Percentiles rank a stretch among this genome's conserved stretches.
These are phyloP conservation scores for Fusarium ambrosium DNA, from an alignment of 2,329 filamentous ascomycete species.

Conservation along the genomic window DNA sequence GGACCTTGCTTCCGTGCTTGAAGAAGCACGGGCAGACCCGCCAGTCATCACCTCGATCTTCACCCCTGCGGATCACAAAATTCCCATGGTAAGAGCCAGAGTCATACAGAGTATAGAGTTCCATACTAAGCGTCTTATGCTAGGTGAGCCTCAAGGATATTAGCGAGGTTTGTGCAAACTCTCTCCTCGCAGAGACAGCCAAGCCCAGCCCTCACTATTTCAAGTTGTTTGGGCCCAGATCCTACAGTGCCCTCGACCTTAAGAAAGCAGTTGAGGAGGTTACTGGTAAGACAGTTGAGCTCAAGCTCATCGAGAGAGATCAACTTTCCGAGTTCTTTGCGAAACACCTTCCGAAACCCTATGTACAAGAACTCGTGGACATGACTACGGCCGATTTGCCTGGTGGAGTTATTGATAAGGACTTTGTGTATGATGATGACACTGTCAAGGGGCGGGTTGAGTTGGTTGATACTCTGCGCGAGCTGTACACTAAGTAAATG, in stretches of 20 bases:
- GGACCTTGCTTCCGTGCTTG: conserved; percentile 33
- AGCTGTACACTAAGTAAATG: conserved; percentile 13
- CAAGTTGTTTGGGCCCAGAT: conserved; percentile 47
- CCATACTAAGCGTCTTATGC: too few relatives aligned
- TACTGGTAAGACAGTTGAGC: conserved; percentile 43
- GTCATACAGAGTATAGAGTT: too few relatives aligned
- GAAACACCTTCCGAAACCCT: conserved; percentile 35
- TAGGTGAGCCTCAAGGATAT: conserved; percentile 51
- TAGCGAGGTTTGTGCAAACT: conserved; percentile 42
- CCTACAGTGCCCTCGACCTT: conserved; percentile 49
- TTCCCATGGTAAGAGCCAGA: conserved; percentile 47
- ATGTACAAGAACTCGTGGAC: conserved; percentile 47
- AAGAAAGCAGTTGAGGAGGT: conserved; percentile 46
- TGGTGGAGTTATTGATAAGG: conserved; percentile 43
- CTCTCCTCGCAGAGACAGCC: conserved; percentile 31
- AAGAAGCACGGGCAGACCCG: conserved; percentile 34
- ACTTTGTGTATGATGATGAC: conserved; percentile 43
- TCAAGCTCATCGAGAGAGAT: conserved; percentile 40
- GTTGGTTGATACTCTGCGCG: conserved; percentile 43
- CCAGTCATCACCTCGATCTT: conserved; percentile 44
- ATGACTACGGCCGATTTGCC: conserved; percentile 44
- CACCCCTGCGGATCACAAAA: conserved; percentile 42
- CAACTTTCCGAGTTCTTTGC: conserved; percentile 44
- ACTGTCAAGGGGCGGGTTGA: conserved; percentile 44
- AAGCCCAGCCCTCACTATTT: conserved; percentile 34